Evolutionary conservation across 495 filamentous ascomycete genomes (phyloP).

Genomic region (Aspergillus sclerotiicarbonarius): DNA sequence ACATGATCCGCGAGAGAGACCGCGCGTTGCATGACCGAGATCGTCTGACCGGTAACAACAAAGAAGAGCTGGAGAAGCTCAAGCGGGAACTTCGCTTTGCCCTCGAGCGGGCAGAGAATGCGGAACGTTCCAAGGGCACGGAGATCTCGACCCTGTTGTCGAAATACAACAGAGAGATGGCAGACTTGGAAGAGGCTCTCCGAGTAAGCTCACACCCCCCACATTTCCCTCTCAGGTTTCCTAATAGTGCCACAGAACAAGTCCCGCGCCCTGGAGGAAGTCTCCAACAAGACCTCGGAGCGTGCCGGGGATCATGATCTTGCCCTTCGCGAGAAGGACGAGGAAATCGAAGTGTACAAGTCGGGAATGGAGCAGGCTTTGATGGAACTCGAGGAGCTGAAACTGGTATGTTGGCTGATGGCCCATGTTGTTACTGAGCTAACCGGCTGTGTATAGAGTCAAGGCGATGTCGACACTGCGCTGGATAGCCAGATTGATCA

Average conservation of each 20-base stretch:
- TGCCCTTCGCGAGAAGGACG: conserved; percentile 85
- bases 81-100: conserved; percentile 96
- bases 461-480: conserved; percentile 75
- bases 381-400: conserved; percentile 83
- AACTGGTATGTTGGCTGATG: conserved; percentile 42
- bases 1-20: conserved; percentile 97
- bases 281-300: conserved; percentile 71
- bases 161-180: conserved; percentile 95
- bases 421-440: conserved; percentile 1
- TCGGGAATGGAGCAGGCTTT: conserved; percentile 95
- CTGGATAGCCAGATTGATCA: conserved; percentile 90
- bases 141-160: conserved; percentile 92
- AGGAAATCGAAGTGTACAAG: conserved; percentile 95
- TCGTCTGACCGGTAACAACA: conserved; percentile 76
- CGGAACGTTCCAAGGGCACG: conserved; percentile 86
- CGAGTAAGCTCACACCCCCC: conserved; percentile 47
- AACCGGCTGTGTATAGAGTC: conserved; percentile 33
- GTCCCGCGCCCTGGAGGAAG: conserved; percentile 82
- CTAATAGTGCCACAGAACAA: conserved; percentile 54
- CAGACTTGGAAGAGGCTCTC: conserved; percentile 89
- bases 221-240: not conserved
- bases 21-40: conserved; percentile 93
- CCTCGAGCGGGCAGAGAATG: conserved; percentile 86
- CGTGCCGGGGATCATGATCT: conserved; percentile 82
- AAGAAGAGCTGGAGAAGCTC: conserved; percentile 92